Evolutionary conservation across 768 basidiomycete species (phyloP).

Genomic region (Mycena epipterygia): DNA sequence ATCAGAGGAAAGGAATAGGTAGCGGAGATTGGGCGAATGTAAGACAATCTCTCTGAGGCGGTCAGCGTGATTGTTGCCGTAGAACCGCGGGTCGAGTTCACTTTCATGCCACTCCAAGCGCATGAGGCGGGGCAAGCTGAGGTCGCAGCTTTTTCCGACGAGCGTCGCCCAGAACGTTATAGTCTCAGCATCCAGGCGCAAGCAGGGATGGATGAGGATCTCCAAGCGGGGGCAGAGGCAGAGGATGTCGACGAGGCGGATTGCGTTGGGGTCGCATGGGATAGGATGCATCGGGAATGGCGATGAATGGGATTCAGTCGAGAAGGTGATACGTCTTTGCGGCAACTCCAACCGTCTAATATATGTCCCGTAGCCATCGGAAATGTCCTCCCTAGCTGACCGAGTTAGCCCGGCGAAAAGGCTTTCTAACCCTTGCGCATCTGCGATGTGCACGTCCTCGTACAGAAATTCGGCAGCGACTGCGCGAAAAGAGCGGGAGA

Average conservation of each 20-base stretch:
- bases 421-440: slow-evolving; percentile 19
- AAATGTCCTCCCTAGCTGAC: slow-evolving; percentile 17
- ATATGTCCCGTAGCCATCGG: slow-evolving; percentile 9
- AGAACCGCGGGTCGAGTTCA: slow-evolving; percentile 26
- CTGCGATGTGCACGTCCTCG: slow-evolving; percentile 22
- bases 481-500: slow-evolving; percentile 24
- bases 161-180: slow-evolving; percentile 29
- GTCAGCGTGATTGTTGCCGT: slow-evolving; percentile 6
- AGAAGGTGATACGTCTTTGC: neutral
- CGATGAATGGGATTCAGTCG: neutral
- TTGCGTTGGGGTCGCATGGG: neutral
- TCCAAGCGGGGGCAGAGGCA: slow-evolving; percentile 21
- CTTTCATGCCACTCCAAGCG: slow-evolving; percentile 34
- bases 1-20: slow-evolving; percentile 30
- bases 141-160: neutral
- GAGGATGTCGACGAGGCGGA: slow-evolving; percentile 15
- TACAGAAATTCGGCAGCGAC: slow-evolving; percentile 25
- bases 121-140: neutral
- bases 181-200: slow-evolving; percentile 20
- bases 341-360: slow-evolving; percentile 28
- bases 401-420: slow-evolving; percentile 13
- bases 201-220: slow-evolving; percentile 37
- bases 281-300: slow-evolving; percentile 19
- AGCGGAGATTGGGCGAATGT: slow-evolving; percentile 20
- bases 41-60: slow-evolving; percentile 28